Base-by-base conservation (phyloP, 139 green algal species). In the Micractinium conductrix region DNA sequence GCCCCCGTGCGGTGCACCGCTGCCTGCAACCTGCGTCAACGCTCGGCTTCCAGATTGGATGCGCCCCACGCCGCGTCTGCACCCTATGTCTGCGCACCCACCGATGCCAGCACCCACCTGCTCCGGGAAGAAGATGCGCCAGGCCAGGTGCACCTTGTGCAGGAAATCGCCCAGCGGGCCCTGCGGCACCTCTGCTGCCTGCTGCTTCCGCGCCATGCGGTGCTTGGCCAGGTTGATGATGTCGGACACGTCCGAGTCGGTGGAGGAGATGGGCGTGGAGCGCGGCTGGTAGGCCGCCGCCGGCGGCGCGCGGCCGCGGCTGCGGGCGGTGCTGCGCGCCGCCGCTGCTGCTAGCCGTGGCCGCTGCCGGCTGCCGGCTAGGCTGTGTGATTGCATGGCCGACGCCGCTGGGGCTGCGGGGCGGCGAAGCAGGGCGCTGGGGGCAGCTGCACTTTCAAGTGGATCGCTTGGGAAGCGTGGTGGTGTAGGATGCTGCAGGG, bases 81-180 rank as follows among this genome's bases (percentile, higher is more conserved):
- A n/a, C n/a, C n/a, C n/a, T n/a, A n/a, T n/a, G n/a, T n/a, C n/a
- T n/a, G n/a, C n/a, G n/a, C n/a, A n/a, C n/a, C n/a, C n/a, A n/a
- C n/a, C n/a, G n/a, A n/a, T n/a, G n/a, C n/a, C n/a, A n/a, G n/a
- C n/a, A n/a, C n/a, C n/a, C n/a, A n/a, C n/a, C 58, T 83, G 68
- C 42, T 89, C 78, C 44, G 91, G 91, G 53, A 93, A 93, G 79
- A 93, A 93, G 44, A 93, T 91, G 28, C 67, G 82, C 89, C 89
- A 93, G 0, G 90, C 90, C 26, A 88, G 84, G 26, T 75, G 62
- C 45, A 93, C 28, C 70, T 93, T 93, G 40, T 73, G 14, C 6
- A 90, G 7, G 42, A 90, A 90, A 12, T 87, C 79, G 71, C 19
- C 50, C 28, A 85, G 10, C 8, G 33, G 17, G 35, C 75, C 75